phyloP scores from a whole-genome alignment of 2,329 filamentous ascomycete species.

The Geosmithia flava region DNA sequence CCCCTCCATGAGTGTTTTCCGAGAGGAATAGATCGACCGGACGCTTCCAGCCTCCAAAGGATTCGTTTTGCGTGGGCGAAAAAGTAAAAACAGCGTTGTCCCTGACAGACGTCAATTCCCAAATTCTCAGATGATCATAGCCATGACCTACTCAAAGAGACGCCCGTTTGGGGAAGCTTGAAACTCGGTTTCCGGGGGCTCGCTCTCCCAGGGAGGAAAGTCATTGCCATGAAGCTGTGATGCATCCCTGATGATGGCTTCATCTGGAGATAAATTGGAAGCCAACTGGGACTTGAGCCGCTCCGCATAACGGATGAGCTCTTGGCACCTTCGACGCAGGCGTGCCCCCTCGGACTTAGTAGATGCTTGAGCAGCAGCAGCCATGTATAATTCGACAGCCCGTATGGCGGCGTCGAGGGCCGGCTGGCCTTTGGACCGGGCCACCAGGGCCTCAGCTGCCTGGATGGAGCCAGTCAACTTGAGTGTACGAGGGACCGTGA shows the following conservation, averaged over 20 bases:
- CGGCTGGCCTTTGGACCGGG: constrained; percentile 27
- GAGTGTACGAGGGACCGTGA: background rate
- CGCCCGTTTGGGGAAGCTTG: constrained; percentile 30
- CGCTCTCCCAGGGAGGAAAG: constrained; percentile 73
- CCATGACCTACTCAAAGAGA: background rate
- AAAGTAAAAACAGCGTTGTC: constrained; percentile 60
- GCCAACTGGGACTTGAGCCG: constrained; percentile 46
- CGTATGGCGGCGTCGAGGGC: constrained; percentile 65
- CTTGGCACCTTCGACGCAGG: constrained; percentile 56
- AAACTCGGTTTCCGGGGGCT: constrained; percentile 53
- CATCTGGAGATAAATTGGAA: background rate
- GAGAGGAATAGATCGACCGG: constrained; percentile 48
- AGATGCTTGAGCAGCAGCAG: constrained; percentile 51
- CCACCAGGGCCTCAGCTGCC: constrained; percentile 24
- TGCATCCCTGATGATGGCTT: constrained; percentile 53
- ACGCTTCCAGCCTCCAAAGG: constrained; percentile 77
- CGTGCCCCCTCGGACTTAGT: constrained; percentile 49
- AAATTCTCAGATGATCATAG: background rate
- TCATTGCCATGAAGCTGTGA: constrained; percentile 72
- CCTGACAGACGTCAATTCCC: constrained; percentile 22
- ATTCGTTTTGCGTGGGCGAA: constrained; percentile 59
- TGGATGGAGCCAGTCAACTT: constrained; percentile 7
- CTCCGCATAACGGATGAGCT: constrained; percentile 62
- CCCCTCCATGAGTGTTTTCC: constrained; percentile 13
- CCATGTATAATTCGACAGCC: constrained; percentile 73